Evolutionary conservation across 345 rosid genomes (phyloP).

Genomic region (Sonneratia caseolaris): DNA sequence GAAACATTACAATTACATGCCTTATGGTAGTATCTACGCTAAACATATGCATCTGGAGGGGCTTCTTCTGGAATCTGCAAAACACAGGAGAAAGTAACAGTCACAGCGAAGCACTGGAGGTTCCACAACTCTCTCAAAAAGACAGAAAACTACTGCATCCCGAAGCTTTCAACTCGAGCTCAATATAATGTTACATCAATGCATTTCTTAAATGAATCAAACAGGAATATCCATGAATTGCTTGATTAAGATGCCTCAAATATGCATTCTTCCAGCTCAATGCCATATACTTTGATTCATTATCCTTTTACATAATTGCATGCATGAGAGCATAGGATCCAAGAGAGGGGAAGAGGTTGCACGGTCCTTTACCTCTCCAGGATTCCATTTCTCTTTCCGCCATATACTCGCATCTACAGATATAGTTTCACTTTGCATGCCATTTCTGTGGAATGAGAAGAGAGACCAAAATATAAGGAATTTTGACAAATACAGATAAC

Average conservation of each 20-base stretch:
- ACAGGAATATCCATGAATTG: background rate
- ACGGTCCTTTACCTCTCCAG: constrained; percentile 58
- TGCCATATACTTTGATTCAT: background rate
- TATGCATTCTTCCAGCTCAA: no score
- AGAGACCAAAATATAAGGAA: background rate
- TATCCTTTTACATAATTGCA: background rate
- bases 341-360: background rate
- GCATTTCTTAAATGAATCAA: background rate
- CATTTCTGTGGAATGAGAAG: constrained; percentile 27
- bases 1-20: background rate
- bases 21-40: background rate
- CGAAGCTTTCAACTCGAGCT: background rate
- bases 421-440: constrained; percentile 18
- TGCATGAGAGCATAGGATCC: background rate
- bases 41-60: constrained; percentile 36
- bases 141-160: background rate
- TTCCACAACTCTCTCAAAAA: background rate
- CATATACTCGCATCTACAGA: constrained; percentile 53
- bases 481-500: background rate
- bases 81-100: background rate
- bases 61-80: constrained; percentile 55
- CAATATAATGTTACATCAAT: no score
- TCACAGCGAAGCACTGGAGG: background rate
- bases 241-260: background rate
- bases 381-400: constrained; percentile 69